Base-by-base conservation (phyloP, 371 early-diverging fungal genomes). In the Blastocladiella emersonii region DNA sequence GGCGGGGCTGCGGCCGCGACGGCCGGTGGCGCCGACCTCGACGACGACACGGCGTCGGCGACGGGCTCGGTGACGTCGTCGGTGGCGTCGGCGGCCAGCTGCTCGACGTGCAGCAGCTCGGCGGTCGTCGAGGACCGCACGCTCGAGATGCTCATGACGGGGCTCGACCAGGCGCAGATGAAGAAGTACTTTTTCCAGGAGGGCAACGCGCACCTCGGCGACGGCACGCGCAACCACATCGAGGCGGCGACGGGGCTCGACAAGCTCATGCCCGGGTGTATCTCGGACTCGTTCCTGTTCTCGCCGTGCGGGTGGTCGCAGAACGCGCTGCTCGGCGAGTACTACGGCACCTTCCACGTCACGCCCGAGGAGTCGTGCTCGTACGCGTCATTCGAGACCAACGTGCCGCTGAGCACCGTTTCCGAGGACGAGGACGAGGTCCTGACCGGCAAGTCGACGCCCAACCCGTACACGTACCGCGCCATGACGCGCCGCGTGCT, bases 291-390 rank as follows among this genome's bases (percentile, higher is more conserved):
- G 53, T 91, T 76, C 70, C 66, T 92, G 64, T 95, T 93, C 72
- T 82, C 87, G 53, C 96, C 96, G 6, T 94, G 95, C 70, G 95
- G 96, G 10, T 94, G 90, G 70, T 93, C 93, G 21, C 79, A 88
- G 68, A 94, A 95, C 69, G 93, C 88, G 5, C 72, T 94, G n/a
- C 63, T 75, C 15, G 78, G 74, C 6, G 81, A 79, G 64, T 73
- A 77, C 19, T 95, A 94, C 74, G 94, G 82, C 71, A 93, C 89
- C n/a, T 86, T 93, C 71, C 96, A 95, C 68, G 95, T 95, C n/a
- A 95, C 96, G n/a, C 96, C 96, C n/a, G 96, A 95, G 74, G 85
- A 81, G 30, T 76, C 81, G 65, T 95, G 92, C 83, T 93, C 94
- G n/a, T 95, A 94, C 69, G 96, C 96, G 43, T 90, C 90, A 48